These are phyloP conservation scores for Fusarium sp. DNA, from an alignment of 2,329 filamentous ascomycete genomes.

Conservation along the genomic window DNA sequence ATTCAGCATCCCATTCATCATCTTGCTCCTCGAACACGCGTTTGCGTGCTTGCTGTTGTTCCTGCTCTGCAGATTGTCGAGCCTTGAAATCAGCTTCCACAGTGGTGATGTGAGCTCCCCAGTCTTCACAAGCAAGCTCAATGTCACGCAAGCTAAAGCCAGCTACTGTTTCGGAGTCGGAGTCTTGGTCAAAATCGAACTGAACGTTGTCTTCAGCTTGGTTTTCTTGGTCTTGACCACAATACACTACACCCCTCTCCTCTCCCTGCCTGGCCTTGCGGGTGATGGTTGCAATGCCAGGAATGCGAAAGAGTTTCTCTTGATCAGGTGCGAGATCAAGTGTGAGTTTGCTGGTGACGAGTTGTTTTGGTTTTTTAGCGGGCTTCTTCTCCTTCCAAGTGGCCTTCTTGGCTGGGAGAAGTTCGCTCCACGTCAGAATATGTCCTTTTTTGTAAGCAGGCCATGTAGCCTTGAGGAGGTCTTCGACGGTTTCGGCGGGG, in stretches of 20 bases:
- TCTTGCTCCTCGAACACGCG: conserved; percentile 61
- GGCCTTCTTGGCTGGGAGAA: conserved; percentile 86
- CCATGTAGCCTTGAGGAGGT: conserved; percentile 84
- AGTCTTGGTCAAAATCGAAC: conserved; percentile 66
- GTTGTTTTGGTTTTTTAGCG: conserved; percentile 81
- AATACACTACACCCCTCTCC: conserved; percentile 65
- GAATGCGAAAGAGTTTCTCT: conserved; percentile 86
- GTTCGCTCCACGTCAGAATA: conserved; percentile 83
- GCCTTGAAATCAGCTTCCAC: conserved; percentile 58
- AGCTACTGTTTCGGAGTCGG: conserved; percentile 76
- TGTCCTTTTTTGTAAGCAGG: conserved; percentile 84
- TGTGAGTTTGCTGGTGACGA: conserved; percentile 89
- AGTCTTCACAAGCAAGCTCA: conserved; percentile 88
- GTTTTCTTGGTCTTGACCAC: conserved; percentile 57
- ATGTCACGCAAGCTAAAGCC: conserved; percentile 86
- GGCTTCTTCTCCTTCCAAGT: conserved; percentile 85
- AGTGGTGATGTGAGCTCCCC: conserved; percentile 75
- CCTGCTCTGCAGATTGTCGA: conserved; percentile 53
- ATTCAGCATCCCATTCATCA: conserved; percentile 76
- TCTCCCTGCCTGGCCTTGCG: conserved; percentile 72
- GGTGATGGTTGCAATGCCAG: conserved; percentile 68
- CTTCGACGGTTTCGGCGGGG: conserved; percentile 79
- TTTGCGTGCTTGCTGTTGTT: conserved; percentile 52
- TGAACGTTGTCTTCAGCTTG: conserved; percentile 57
- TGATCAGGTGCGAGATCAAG: conserved; percentile 90